Percentiles rank a stretch among this genome's conserved stretches.
Evolutionary conservation across 257 asterid genomes (phyloP).

Genomic region (Thymus quinquecostatus): DNA sequence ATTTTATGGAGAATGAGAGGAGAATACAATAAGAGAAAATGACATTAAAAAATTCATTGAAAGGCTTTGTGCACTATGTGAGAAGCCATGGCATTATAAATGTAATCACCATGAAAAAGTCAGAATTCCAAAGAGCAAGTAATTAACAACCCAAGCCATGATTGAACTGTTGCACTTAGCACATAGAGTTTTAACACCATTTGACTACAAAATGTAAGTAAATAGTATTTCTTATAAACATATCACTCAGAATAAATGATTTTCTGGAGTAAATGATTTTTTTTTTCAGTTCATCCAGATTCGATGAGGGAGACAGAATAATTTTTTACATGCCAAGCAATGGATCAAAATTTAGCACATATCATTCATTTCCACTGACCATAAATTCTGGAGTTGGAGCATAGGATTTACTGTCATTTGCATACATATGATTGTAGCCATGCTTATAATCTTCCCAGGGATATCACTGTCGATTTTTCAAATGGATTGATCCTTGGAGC

Average conservation of each 20-base stretch:
- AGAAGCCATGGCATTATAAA: slow-evolving; percentile 16
- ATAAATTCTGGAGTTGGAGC: not conserved
- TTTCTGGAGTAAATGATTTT: no score
- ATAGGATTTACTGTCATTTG: no score
- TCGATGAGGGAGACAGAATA: not conserved
- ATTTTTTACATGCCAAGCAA: not conserved
- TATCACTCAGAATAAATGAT: not conserved
- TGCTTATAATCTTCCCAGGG: no score
- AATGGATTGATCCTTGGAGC: no score
- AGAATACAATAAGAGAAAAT: not conserved
- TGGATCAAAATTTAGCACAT: not conserved
- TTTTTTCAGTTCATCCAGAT: not conserved
- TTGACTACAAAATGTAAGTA: not conserved
- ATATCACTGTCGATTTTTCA: no score
- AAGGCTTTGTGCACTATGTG: slow-evolving; percentile 1
- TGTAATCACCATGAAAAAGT: slow-evolving; percentile 1
- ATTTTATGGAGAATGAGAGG: no score
- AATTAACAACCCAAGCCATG: slow-evolving; percentile 1
- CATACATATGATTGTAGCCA: no score
- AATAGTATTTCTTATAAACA: not conserved
- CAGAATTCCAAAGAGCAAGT: not conserved
- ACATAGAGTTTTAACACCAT: not conserved
- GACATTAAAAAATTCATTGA: slow-evolving; percentile 13
- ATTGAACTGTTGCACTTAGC: no score
- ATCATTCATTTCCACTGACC: not conserved